These are phyloP conservation scores for Trichoderma sp. DNA, from an alignment of 2,329 filamentous ascomycete genomes.

Conservation along the genomic window DNA sequence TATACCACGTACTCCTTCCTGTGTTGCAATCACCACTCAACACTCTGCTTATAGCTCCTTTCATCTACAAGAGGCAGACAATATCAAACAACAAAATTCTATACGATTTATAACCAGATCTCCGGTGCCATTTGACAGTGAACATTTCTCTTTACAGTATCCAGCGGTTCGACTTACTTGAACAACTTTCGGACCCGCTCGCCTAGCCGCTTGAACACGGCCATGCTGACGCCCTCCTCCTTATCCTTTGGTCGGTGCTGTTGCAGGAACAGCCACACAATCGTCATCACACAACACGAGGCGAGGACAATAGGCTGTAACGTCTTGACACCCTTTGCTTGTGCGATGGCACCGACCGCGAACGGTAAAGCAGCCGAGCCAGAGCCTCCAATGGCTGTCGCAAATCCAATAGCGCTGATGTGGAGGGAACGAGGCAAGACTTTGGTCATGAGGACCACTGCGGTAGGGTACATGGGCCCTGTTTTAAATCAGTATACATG, in stretches of 20 bases:
- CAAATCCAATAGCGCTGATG: constrained; percentile 77
- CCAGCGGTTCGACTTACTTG: not conserved
- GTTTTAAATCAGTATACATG: constrained; percentile 43
- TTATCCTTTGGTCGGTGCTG: constrained; percentile 10
- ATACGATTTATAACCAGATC: not conserved
- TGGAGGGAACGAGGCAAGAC: constrained; percentile 71
- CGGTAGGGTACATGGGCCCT: constrained; percentile 74
- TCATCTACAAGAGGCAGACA: not conserved
- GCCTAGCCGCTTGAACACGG: not conserved
- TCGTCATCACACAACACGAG: not conserved
- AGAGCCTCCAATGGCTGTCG: constrained; percentile 70
- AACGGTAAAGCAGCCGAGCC: constrained; percentile 68
- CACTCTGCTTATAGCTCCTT: not conserved
- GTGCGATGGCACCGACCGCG: constrained; percentile 65
- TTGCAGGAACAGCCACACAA: constrained; percentile 6
- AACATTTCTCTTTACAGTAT: not conserved
- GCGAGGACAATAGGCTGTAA: constrained; percentile 31
- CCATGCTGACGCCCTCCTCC: not conserved
- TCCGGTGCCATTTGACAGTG: not conserved
- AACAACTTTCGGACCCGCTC: not conserved
- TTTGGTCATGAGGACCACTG: constrained; percentile 70
- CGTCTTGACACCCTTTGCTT: constrained; percentile 53
- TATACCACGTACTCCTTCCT: not conserved
- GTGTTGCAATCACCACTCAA: not conserved
- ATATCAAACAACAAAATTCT: not conserved